Conservation (phyloP, 768 basidiomycete genomes). For the Tylopilus felleus region DNA sequence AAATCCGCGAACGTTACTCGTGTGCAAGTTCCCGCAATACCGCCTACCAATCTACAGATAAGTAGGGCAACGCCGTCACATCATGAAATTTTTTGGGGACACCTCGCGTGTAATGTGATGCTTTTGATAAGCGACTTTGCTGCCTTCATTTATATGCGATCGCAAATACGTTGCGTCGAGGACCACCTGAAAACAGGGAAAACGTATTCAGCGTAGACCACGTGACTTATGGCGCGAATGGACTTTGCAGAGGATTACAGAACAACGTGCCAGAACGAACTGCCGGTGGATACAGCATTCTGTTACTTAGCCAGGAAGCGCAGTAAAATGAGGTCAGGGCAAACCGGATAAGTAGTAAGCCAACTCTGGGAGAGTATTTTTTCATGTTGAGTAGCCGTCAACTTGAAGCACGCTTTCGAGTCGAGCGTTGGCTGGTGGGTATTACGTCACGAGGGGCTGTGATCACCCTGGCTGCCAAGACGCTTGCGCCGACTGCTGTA, state of each 20-base stretch:
- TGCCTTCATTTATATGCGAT: neutral
- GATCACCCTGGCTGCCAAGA: neutral
- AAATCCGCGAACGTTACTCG: constrained; percentile 8
- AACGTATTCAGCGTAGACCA: neutral
- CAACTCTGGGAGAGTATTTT: neutral
- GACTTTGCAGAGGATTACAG: neutral
- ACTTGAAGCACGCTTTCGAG: neutral
- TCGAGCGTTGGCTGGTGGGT: neutral
- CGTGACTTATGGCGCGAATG: neutral
- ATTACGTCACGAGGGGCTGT: too few relatives aligned
- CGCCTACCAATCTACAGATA: neutral
- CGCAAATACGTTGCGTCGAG: neutral
- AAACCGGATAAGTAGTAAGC: neutral
- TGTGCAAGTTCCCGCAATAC: neutral
- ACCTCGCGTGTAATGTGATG: neutral
- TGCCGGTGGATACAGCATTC: too few relatives aligned
- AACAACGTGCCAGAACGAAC: neutral
- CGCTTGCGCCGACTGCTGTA: constrained; percentile 15
- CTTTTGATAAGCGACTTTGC: neutral
- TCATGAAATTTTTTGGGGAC: neutral
- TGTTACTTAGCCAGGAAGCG: neutral
- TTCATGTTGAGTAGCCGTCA: neutral
- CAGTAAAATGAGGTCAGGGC: neutral
- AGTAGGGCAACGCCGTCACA: neutral
- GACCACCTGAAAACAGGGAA: neutral